Percentiles rank a stretch among this genome's conserved stretches.
Conservation (phyloP, 2,329 filamentous ascomycete genomes). For the Aureobasidium sp. region DNA sequence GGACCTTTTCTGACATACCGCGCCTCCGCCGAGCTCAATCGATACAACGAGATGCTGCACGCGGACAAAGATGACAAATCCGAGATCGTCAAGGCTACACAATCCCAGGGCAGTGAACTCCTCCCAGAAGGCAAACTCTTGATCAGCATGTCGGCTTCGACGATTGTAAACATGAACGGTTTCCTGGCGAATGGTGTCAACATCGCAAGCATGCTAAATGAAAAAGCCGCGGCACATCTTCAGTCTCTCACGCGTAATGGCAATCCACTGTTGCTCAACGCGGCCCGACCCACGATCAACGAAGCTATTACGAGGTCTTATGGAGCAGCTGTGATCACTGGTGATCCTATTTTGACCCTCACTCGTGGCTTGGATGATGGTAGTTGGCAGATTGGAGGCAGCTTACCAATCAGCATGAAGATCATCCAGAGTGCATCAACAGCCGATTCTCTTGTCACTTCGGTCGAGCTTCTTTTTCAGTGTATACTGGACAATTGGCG, state of each 20-base stretch:
- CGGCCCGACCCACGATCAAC: slow-evolving; percentile 77
- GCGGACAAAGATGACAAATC: slow-evolving; percentile 85
- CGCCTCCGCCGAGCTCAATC: slow-evolving; percentile 81
- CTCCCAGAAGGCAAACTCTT: slow-evolving; percentile 75
- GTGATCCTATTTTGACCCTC: slow-evolving; percentile 71
- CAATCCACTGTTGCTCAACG: slow-evolving; percentile 78
- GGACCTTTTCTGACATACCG: slow-evolving; percentile 95
- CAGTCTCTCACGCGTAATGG: slow-evolving; percentile 64
- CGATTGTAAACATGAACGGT: slow-evolving; percentile 68
- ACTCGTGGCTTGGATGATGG: slow-evolving; percentile 87
- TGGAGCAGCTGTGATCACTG: slow-evolving; percentile 75
- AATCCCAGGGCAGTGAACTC: slow-evolving; percentile 73
- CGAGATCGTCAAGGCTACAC: slow-evolving; percentile 83
- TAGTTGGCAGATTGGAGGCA: slow-evolving; percentile 88
- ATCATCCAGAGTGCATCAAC: slow-evolving; percentile 71
- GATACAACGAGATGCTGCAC: slow-evolving; percentile 85
- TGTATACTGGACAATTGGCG: slow-evolving; percentile 89
- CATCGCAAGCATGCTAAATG: slow-evolving; percentile 65
- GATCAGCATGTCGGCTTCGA: slow-evolving; percentile 73
- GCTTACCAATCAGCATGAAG: slow-evolving; percentile 76
- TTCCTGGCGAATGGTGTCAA: slow-evolving; percentile 35
- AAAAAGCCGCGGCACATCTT: slow-evolving; percentile 60
- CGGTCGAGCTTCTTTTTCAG: slow-evolving; percentile 76
- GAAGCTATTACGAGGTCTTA: slow-evolving; percentile 77
- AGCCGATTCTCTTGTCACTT: slow-evolving; percentile 63